These are phyloP conservation scores for Daldinia vernicosa DNA, from an alignment of 495 filamentous ascomycete species.

Conservation along the genomic window DNA sequence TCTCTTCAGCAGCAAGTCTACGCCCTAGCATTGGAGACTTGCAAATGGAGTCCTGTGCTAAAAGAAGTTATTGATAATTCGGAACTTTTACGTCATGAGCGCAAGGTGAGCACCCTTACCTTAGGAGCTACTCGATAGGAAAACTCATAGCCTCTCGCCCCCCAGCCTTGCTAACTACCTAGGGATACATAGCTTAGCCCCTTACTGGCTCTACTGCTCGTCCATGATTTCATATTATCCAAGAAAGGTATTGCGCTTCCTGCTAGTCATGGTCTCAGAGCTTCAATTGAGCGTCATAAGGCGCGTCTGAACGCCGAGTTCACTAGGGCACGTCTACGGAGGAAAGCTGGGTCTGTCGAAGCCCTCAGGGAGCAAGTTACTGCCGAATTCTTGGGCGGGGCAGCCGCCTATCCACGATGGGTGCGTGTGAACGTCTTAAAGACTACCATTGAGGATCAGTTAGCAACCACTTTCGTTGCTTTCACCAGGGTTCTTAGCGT, in stretches of 20 bases:
- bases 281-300: conserved; percentile 81
- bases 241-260: conserved; percentile 83
- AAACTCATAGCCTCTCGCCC: neutral
- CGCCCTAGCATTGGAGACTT: conserved; percentile 81
- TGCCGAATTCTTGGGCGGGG: conserved; percentile 44
- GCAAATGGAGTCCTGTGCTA: conserved; percentile 88
- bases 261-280: conserved; percentile 75
- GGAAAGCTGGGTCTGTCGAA: conserved; percentile 70
- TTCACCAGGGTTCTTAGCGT: conserved; percentile 64
- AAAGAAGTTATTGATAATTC: conserved; percentile 85
- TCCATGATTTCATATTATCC: conserved; percentile 84
- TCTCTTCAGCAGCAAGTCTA: conserved; percentile 84
- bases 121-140: neutral
- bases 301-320: conserved; percentile 83
- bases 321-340: conserved; percentile 75
- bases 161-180: conserved; percentile 13
- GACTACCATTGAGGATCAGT: conserved; percentile 71
- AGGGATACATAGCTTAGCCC: conserved; percentile 75
- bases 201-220: conserved; percentile 78
- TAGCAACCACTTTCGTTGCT: conserved; percentile 71
- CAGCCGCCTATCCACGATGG: conserved; percentile 76
- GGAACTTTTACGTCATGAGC: conserved; percentile 74
- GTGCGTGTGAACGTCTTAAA: conserved; percentile 85
- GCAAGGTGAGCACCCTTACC: conserved; percentile 68
- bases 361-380: conserved; percentile 68